These are phyloP conservation scores for Aspergillus tubingensis DNA, from an alignment of 2,329 filamentous ascomycete genomes.

Conservation along the genomic window DNA sequence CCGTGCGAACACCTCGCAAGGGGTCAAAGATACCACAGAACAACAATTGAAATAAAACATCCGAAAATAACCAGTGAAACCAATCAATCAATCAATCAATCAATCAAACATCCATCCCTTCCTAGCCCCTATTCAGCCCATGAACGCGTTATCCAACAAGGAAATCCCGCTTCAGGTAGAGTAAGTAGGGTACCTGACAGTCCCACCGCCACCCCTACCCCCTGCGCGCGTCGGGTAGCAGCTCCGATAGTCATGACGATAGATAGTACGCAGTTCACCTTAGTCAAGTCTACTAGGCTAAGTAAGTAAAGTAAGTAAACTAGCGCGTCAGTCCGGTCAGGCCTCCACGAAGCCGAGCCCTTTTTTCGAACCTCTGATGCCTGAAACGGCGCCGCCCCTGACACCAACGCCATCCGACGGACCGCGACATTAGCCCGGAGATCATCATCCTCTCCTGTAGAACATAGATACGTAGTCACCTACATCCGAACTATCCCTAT, in stretches of 20 bases:
- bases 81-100: too few relatives aligned
- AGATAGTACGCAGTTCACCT: neutral
- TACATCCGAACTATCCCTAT: too few relatives aligned
- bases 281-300: too few relatives aligned
- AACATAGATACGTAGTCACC: neutral
- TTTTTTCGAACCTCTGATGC: neutral
- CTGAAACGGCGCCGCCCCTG: neutral
- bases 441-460: neutral
- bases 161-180: neutral
- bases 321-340: too few relatives aligned
- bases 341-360: too few relatives aligned
- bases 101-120: neutral
- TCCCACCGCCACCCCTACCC: neutral
- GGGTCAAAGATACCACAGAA: conserved; percentile 1
- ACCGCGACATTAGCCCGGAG: neutral
- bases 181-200: neutral
- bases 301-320: too few relatives aligned
- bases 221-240: neutral
- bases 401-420: neutral
- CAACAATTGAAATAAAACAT: neutral
- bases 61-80: too few relatives aligned
- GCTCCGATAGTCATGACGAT: neutral
- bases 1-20: neutral
- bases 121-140: neutral
- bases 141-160: too few relatives aligned